phyloP scores from a whole-genome alignment of 2,329 filamentous ascomycete species.

The Trichoderma sp. region DNA sequence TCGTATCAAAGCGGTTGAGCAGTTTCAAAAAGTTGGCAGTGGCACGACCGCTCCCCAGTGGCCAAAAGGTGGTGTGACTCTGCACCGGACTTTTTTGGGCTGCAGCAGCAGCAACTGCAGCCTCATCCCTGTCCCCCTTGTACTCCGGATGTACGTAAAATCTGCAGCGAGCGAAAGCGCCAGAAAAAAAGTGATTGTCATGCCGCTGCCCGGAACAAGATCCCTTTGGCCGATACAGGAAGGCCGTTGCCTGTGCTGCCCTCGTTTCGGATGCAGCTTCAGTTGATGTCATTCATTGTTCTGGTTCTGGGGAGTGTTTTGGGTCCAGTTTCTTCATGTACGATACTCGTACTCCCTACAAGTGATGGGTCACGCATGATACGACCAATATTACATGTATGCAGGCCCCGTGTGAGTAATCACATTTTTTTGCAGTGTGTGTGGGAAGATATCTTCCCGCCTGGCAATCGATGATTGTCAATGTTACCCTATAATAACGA shows the following conservation, averaged over 20 bases:
- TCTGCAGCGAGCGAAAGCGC: background rate
- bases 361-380: background rate
- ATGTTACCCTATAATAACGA: background rate
- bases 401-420: background rate
- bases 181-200: background rate
- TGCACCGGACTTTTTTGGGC: background rate
- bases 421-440: background rate
- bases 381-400: background rate
- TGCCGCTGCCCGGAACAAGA: conserved; percentile 8
- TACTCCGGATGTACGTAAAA: background rate
- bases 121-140: background rate
- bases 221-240: conserved; percentile 14
- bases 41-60: background rate
- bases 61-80: conserved; percentile 11
- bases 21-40: background rate
- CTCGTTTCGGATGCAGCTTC: background rate
- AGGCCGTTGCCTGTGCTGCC: background rate
- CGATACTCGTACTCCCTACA: background rate
- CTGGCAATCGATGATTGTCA: background rate
- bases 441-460: background rate
- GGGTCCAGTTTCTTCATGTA: background rate
- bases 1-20: background rate
- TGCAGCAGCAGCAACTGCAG: background rate
- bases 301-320: background rate
- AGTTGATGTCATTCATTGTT: conserved; percentile 10